These are phyloP conservation scores for Paspalum notatum DNA, from an alignment of 176 grass and related monocot genomes.

Conservation along the genomic window DNA sequence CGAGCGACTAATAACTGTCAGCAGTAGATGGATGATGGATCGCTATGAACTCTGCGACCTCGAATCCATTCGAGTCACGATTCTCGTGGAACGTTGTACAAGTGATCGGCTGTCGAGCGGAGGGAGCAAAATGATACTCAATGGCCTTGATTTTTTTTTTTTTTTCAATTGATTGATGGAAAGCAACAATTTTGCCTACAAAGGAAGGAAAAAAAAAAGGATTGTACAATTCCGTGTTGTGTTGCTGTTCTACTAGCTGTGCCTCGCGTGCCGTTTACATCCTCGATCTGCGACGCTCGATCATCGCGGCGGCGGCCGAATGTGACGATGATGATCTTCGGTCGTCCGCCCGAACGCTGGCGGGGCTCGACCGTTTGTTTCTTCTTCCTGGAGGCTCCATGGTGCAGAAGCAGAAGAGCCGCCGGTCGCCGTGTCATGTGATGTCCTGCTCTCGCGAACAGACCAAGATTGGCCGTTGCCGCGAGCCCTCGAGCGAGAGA, in stretches of 20 bases:
- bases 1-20: too few species aligned
- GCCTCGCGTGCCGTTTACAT: background rate
- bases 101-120: too few species aligned
- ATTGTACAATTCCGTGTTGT: conserved; percentile 11
- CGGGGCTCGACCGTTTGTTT: background rate
- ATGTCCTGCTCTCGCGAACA: background rate
- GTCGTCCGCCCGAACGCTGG: background rate
- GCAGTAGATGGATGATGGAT: too few species aligned
- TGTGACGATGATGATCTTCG: background rate
- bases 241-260: background rate
- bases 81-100: too few species aligned
- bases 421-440: too few species aligned
- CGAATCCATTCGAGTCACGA: too few species aligned
- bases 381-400: background rate
- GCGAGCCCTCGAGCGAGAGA: background rate
- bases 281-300: background rate
- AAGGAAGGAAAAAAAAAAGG: background rate
- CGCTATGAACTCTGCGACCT: too few species aligned
- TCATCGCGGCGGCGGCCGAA: background rate
- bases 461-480: background rate
- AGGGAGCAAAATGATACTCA: too few species aligned
- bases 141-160: conserved; percentile 6
- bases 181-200: background rate
- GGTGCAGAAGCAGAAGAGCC: background rate
- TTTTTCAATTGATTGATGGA: background rate